Base-by-base conservation (phyloP, 768 basidiomycete genomes). In the Russula abietina region DNA sequence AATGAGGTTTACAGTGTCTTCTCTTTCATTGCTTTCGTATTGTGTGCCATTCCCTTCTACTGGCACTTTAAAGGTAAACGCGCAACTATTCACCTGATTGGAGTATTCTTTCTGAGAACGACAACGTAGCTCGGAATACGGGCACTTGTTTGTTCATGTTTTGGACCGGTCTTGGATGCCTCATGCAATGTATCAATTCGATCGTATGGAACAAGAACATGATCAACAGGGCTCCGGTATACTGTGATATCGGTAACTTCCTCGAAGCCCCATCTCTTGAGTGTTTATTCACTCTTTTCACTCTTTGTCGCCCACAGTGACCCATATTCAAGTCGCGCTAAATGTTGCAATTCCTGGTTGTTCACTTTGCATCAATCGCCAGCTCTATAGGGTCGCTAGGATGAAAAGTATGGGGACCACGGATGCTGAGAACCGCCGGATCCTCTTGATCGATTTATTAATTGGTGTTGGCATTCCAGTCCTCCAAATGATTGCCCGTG, bases 71-170 rank as follows among this genome's bases (percentile, higher is more conserved):
- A 30, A 30, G 28, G 28, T 30, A 30, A 30, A 30, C 28, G 2
- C 5, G 28, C 28, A 30, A 30, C 28, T 5, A 30, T 30, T 5
- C 28, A 30, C 28, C 28, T 30, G 28, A 30, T 30, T 30, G 5
- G 28, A 30, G 5, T 30, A 30, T 30, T 24, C 36, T n/a, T 4
- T 14, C 11, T 12, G 12, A 36, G 30, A 48, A 8, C 24, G 12
- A 17, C n/a, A 1, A 12, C 22, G 12, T 38, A 78, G 84, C 85
- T 33, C 83, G 83, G 81, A 87, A 89, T 70, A 78, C 83, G 14
- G 88, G 87, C 32, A 90, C 89, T 14, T 83, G 89, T 63, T 73
- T 84, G 45, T 86, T 82, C 75, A 91, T 92, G 75, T 61, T 76
- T 45, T 92, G 89, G 90, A 77, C 79, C 16, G 82, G 79, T 1